Evolutionary conservation across 768 basidiomycete species (phyloP).

Genomic region (Lentinula aciculospora): DNA sequence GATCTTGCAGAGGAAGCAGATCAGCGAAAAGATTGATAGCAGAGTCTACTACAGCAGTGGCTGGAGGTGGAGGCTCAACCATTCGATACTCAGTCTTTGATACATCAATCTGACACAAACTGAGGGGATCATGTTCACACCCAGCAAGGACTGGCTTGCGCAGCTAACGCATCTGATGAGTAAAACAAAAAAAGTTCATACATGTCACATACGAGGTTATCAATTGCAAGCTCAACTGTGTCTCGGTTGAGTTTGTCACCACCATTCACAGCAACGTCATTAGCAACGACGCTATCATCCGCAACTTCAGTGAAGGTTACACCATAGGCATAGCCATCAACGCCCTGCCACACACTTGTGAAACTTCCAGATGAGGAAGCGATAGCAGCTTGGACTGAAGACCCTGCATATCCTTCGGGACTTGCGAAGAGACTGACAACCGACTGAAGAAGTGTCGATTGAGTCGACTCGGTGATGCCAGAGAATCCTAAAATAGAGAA

Average conservation of each 20-base stretch:
- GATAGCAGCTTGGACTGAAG: slow-evolving; percentile 88
- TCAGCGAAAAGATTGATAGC: slow-evolving; percentile 84
- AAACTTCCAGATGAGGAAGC: slow-evolving; percentile 81
- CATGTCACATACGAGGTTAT: slow-evolving; percentile 50
- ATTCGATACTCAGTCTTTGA: slow-evolving; percentile 37
- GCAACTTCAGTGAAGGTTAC: slow-evolving; percentile 64
- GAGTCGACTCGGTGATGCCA: slow-evolving; percentile 78
- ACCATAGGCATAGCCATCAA: slow-evolving; percentile 90
- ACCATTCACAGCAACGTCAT: slow-evolving; percentile 23
- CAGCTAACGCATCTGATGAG: slow-evolving; percentile 35
- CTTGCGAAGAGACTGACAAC: slow-evolving; percentile 80
- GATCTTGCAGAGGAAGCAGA: slow-evolving; percentile 75
- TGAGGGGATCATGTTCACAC: slow-evolving; percentile 81
- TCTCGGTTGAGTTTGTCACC: slow-evolving; percentile 67
- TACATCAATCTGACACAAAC: slow-evolving; percentile 51
- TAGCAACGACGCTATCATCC: slow-evolving; percentile 33
- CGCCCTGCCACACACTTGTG: slow-evolving; percentile 77
- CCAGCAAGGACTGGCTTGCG: slow-evolving; percentile 77
- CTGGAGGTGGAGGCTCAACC: slow-evolving; percentile 66
- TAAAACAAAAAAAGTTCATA: neutral
- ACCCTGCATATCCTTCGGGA: slow-evolving; percentile 77
- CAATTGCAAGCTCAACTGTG: slow-evolving; percentile 73
- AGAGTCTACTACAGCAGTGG: slow-evolving; percentile 81
- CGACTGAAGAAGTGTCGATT: slow-evolving; percentile 74
- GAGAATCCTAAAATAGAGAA: slow-evolving; percentile 78